phyloP scores from a whole-genome alignment of 192 early-diverging fungal species.

The Gonapodya prolifera region DNA sequence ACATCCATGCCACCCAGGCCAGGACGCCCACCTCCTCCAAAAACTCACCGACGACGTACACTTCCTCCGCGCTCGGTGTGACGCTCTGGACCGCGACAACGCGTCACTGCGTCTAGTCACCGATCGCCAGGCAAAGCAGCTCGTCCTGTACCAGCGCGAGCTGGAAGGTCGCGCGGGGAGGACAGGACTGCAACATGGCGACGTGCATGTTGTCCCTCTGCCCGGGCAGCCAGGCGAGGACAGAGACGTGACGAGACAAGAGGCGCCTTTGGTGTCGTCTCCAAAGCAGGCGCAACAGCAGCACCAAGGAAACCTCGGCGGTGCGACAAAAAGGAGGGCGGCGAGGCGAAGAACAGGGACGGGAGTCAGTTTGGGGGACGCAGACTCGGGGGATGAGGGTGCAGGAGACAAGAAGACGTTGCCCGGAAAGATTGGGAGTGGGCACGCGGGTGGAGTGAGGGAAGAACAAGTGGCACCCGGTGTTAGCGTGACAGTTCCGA shows the following conservation, averaged over 20 bases:
- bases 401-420: too few species aligned
- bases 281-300: too few species aligned
- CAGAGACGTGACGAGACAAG: too few species aligned
- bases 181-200: background rate
- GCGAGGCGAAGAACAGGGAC: background rate
- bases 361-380: background rate
- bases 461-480: too few species aligned
- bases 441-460: too few species aligned
- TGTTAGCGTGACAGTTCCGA: too few species aligned
- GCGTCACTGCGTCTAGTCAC: background rate
- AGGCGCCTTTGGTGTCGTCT: too few species aligned
- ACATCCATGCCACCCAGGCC: too few species aligned
- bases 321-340: background rate
- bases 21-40: background rate
- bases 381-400: background rate
- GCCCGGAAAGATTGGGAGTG: too few species aligned
- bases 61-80: background rate
- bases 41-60: background rate
- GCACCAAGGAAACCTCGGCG: background rate
- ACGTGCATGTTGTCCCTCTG: background rate
- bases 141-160: background rate
- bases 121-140: background rate
- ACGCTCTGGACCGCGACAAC: background rate
- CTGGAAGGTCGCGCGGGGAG: background rate
- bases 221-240: background rate